Evolutionary conservation across 495 filamentous ascomycete species (phyloP), one percentile per base, ranked within the genome.

Genomic region (Penicillium macrosclerotiorum): DNA sequence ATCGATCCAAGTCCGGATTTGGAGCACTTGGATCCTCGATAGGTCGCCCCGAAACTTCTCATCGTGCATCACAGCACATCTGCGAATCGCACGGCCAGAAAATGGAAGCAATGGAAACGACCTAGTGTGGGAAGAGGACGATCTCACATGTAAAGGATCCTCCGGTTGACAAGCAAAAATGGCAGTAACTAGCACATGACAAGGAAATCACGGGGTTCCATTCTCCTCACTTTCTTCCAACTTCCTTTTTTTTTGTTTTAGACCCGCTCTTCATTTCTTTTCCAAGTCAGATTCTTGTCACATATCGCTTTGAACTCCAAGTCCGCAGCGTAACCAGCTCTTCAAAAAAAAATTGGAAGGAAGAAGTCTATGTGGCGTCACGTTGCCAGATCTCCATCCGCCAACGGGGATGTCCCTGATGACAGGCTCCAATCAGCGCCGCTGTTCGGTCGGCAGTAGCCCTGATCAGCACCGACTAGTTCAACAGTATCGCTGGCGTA

Each of bases 1-100:
- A 19, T 64, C 2, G 65, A 68, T 46, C 60, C 62, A 9, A 51
- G 60, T 24, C 47, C 20, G 26, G 57, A 57, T 44, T 37, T 68
- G 22, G 44, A 19, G 26, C 55, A 57, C 42, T 37, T 68, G 22
- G 44, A 19, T 11, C 45, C 37, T 42, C 52, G 41, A 54, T 49
- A 42, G 19, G 12, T 22, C 31, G 42, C 9, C 14, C 31, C 22
- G n/a, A 38, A 26, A 24, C 35, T 9, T 16, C 7, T 22, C 5
- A 14, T 44, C 22, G 22, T 23, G 31, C 22, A 35, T 34, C 16
- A 27, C 30, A 34, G 41, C 19, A 9, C 30, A 14, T 8, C 12
- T 42, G 39, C 13, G 27, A 43, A 35, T 29, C 3, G 13, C 22
- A 36, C 9, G 30, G 8, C 31, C 13, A 6, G 25, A 41, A 13